Evolutionary conservation across 169 alveolate genomes (phyloP), one percentile per base, ranked within the genome.

Genomic region (Perkinsus olseni): DNA sequence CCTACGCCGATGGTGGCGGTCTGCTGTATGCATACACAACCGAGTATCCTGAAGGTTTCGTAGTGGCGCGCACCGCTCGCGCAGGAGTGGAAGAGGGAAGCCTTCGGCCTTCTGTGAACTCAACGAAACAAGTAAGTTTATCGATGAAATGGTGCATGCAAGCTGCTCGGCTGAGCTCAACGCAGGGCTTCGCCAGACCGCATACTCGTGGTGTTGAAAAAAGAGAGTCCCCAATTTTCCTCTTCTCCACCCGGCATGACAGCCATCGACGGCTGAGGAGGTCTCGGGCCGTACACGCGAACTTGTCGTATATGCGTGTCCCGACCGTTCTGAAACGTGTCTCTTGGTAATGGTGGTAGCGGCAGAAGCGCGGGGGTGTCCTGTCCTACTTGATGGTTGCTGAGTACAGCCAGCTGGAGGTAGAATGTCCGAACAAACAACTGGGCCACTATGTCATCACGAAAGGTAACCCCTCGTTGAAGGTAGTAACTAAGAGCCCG

Each of bases 251-350:
- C 34, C 31, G 4, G 13, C 31, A 24, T 28, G 34, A 62, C 82
- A 62, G 82, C 82, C 31, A 62, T 13, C 8, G 82, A 62, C 28
- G 82, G 37, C 95, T 38, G 96, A 92, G 34, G 37, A 13, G 82
- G 82, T 62, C 82, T 8, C 0, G 95, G 96, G 13, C 95, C 96
- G 40, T 94, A 95, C 74, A 96, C 93, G 90, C 94, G 93, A 74
- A 95, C 95, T 6, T 95, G 95, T 74, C 97, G 92, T 21, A 96
- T 94, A 74, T 96, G 97, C 37, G 96, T 95, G 91, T 96, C 97
- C 93, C 97, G 94, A 36, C 97, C 97, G 91, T 96, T 94, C 93
- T 94, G 82, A 62, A 13, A 24, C 28, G 17, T 21, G 37, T 95
- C 45, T 93, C 95, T 0, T 28, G 8, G 34, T 6, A 24, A 24